Evolutionary conservation across 805 yeast species (phyloP).

Genomic region (Wickerhamomyces bovis): DNA sequence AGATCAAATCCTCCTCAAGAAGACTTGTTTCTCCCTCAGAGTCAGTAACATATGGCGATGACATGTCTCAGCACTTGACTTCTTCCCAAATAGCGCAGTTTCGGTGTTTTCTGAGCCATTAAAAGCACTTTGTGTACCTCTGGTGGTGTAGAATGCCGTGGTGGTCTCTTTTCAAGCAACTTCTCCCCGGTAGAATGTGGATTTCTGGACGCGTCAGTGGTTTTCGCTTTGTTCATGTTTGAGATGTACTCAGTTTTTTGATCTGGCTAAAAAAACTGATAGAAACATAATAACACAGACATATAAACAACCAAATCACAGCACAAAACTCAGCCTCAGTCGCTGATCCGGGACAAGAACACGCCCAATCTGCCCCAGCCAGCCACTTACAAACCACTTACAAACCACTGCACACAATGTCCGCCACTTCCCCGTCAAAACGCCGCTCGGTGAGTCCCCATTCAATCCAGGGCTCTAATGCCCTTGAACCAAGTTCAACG

Average conservation of each 20-base stretch:
- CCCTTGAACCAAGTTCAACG: neutral
- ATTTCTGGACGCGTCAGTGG: neutral
- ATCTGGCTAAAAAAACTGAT: no score
- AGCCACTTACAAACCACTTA: no score
- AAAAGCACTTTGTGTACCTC: neutral
- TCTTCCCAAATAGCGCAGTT: neutral
- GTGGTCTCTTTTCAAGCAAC: neutral
- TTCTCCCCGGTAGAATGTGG: neutral
- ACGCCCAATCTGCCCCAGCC: neutral
- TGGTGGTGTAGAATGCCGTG: neutral
- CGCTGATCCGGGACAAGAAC: neutral
- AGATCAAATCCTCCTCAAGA: neutral
- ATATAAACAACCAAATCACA: neutral
- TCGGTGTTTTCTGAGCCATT: neutral
- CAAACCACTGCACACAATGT: no score
- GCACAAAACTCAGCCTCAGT: neutral
- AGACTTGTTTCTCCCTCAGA: constrained; percentile 10
- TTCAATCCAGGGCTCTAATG: neutral
- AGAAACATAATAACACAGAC: no score
- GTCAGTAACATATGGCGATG: constrained; percentile 5
- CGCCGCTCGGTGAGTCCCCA: constrained; percentile 22
- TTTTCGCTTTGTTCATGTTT: neutral
- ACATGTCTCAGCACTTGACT: neutral
- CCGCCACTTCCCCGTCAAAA: constrained; percentile 15
- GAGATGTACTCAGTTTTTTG: no score